A percentile compares a stretch with the other conserved stretches of the same genome.
Evolutionary conservation across 2,329 filamentous ascomycete genomes (phyloP).

Genomic region (Aspergillus hiratsukae): DNA sequence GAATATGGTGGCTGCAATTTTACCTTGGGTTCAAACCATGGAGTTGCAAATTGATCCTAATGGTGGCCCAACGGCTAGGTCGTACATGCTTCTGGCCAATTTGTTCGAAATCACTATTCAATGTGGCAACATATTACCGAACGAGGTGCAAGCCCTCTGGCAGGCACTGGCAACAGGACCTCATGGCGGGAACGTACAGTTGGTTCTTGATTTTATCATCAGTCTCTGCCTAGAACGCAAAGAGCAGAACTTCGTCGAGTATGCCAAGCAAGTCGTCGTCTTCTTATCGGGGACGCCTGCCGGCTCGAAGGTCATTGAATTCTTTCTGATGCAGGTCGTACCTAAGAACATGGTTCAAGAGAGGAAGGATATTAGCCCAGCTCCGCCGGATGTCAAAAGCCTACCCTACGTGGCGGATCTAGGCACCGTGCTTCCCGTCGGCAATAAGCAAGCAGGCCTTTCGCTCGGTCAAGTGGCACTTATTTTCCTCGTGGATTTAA

Average conservation of each 20-base stretch:
- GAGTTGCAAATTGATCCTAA: slow-evolving; percentile 89
- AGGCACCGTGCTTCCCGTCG: slow-evolving; percentile 70
- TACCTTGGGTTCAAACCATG: slow-evolving; percentile 94
- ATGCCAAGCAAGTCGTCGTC: slow-evolving; percentile 96
- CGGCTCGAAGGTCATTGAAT: slow-evolving; percentile 89
- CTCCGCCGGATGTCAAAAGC: slow-evolving; percentile 63
- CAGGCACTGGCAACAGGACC: slow-evolving; percentile 91
- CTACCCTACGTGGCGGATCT: slow-evolving; percentile 90
- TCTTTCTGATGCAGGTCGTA: slow-evolving; percentile 82
- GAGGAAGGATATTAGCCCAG: slow-evolving; percentile 65
- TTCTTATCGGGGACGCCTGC: slow-evolving; percentile 83
- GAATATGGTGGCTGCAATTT: slow-evolving; percentile 87
- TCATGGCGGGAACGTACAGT: slow-evolving; percentile 85
- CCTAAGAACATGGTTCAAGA: slow-evolving; percentile 96
- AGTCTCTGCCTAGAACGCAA: slow-evolving; percentile 84
- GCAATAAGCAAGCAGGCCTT: slow-evolving; percentile 86
- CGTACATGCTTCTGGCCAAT: slow-evolving; percentile 92
- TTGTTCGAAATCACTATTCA: slow-evolving; percentile 95
- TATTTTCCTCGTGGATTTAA: slow-evolving; percentile 89
- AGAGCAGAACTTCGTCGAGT: slow-evolving; percentile 97
- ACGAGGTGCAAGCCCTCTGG: slow-evolving; percentile 96
- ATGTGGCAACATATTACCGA: slow-evolving; percentile 80
- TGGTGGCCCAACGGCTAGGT: slow-evolving; percentile 82
- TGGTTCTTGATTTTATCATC: slow-evolving; percentile 96
- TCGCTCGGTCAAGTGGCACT: slow-evolving; percentile 89